Evolutionary conservation across 148 eudicot species (phyloP).

Genomic region (Silene uniflora): DNA sequence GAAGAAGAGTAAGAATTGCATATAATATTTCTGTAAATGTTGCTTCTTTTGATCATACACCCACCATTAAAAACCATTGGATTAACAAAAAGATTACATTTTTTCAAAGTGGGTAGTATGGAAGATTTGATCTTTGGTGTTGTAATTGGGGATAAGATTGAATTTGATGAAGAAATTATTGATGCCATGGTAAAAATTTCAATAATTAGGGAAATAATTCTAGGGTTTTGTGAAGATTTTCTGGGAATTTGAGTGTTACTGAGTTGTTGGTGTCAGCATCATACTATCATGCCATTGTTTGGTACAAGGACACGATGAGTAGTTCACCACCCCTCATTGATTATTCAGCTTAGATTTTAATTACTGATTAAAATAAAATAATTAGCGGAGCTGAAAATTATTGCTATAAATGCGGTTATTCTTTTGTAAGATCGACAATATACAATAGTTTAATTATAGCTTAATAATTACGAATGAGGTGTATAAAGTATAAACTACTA

Average conservation of each 20-base stretch:
- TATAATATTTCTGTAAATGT: conserved; percentile 3
- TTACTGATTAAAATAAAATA: no score
- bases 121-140: conserved; percentile 11
- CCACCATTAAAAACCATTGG: conserved; percentile 20
- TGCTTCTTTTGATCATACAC: neutral
- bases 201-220: no score
- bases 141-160: conserved; percentile 15
- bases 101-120: neutral
- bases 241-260: neutral
- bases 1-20: neutral
- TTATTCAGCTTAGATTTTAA: neutral
- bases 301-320: conserved; percentile 22
- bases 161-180: conserved; percentile 13
- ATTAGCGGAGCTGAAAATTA: no score
- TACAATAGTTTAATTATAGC: no score
- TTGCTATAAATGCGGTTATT: no score
- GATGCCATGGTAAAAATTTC: conserved; percentile 12
- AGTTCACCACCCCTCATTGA: neutral
- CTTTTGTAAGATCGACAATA: no score
- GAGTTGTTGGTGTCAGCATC: neutral
- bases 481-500: no score
- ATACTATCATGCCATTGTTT: neutral
- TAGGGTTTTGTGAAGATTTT: neutral
- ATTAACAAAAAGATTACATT: conserved; percentile 18
- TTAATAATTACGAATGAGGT: no score